phyloP scores from a whole-genome alignment of 495 filamentous ascomycete genomes.

The Penicillium dipodomyicola region DNA sequence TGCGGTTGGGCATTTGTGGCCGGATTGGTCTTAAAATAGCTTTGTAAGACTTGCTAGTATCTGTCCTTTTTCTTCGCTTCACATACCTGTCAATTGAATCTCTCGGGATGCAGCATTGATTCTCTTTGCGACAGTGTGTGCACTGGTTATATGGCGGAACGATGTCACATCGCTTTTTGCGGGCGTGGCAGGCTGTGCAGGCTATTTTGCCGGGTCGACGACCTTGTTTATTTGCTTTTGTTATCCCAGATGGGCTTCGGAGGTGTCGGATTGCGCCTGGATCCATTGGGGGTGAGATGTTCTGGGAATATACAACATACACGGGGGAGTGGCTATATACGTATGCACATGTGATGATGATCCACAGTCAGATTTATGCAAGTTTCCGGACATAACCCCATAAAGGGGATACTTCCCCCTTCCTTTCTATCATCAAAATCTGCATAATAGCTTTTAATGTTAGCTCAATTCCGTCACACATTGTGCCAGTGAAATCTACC shows the following conservation, averaged over 20 bases:
- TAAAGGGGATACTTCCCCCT: neutral
- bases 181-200: constrained; percentile 14
- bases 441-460: neutral
- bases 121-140: constrained; percentile 16
- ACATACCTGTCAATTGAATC: constrained; percentile 15
- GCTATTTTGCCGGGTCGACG: constrained; percentile 10
- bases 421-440: too few relatives aligned
- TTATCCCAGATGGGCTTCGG: constrained; percentile 1
- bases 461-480: neutral
- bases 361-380: neutral
- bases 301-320: neutral
- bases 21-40: neutral
- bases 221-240: constrained; percentile 6
- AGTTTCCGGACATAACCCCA: neutral
- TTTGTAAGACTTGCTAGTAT: neutral
- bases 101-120: constrained; percentile 14
- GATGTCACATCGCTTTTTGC: constrained; percentile 21
- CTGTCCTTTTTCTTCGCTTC: neutral
- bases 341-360: too few relatives aligned
- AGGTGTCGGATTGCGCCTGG: neutral
- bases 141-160: constrained; percentile 12
- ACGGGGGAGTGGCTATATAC: neutral
- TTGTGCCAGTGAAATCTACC: neutral
- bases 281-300: neutral
- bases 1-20: neutral